phyloP scores from a whole-genome alignment of 2,329 filamentous ascomycete genomes.

The Colletotrichum lindemuthianum region DNA sequence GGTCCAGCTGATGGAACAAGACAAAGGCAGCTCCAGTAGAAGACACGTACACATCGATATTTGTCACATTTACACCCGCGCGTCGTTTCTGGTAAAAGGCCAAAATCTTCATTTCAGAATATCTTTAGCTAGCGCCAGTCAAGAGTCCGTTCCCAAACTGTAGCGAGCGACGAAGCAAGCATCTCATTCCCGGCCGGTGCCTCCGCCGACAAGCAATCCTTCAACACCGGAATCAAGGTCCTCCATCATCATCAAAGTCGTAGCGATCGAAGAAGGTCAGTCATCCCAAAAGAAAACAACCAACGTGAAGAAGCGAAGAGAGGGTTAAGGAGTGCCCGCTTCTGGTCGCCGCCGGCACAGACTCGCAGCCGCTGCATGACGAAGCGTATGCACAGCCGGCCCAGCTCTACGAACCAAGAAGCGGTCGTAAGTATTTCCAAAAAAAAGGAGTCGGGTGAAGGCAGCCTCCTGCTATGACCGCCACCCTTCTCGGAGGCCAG shows the following conservation, averaged over 20 bases:
- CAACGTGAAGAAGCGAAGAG: slow-evolving; percentile 23
- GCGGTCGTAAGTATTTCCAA: slow-evolving; percentile 30
- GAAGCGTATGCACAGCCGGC: slow-evolving; percentile 6
- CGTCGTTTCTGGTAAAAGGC: background rate
- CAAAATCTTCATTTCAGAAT: slow-evolving; percentile 21
- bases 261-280: slow-evolving; percentile 35
- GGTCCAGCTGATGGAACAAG: no score
- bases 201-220: slow-evolving; percentile 6
- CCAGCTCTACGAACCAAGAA: slow-evolving; percentile 8
- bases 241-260: slow-evolving; percentile 35
- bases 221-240: slow-evolving; percentile 16
- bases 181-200: slow-evolving; percentile 8
- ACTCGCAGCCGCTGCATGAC: background rate
- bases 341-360: background rate
- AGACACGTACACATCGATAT: no score
- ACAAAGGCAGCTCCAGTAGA: no score
- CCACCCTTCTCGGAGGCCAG: background rate
- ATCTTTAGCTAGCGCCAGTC: slow-evolving; percentile 30
- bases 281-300: slow-evolving; percentile 29
- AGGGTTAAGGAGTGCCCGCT: background rate
- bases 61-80: no score
- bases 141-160: slow-evolving; percentile 16
- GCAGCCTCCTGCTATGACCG: background rate
- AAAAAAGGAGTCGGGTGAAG: slow-evolving; percentile 17
- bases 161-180: slow-evolving; percentile 25